A percentile compares a stretch with the other conserved stretches of the same genome.
phyloP scores from a whole-genome alignment of 2,329 filamentous ascomycete genomes.

The Colletotrichum orchidophilum region DNA sequence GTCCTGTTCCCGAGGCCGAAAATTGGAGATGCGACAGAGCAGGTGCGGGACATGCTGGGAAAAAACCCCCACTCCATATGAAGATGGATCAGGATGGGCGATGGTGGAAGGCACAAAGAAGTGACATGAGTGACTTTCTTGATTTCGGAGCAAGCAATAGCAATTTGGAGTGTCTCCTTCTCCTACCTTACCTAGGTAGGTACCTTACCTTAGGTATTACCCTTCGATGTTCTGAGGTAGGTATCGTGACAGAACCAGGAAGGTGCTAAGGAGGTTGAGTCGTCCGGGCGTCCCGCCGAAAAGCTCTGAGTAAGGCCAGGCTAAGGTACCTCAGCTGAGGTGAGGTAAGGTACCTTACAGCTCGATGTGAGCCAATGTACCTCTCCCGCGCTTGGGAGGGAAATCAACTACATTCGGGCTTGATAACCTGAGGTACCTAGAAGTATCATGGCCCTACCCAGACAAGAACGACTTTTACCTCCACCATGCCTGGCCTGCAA shows the following conservation, averaged over 20 bases:
- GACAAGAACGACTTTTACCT: no score
- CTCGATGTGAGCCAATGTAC: neutral
- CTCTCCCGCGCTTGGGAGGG: neutral
- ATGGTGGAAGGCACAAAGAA: neutral
- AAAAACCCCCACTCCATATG: conserved; percentile 30
- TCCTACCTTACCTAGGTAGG: no score
- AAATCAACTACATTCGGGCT: no score
- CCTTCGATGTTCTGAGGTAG: no score
- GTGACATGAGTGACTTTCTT: neutral
- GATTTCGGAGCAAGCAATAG: no score
- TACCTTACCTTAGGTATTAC: no score
- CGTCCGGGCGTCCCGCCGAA: neutral
- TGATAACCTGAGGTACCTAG: no score
- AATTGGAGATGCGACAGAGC: conserved; percentile 19
- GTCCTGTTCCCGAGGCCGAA: conserved; percentile 18
- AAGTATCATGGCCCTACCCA: neutral
- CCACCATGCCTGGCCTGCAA: no score
- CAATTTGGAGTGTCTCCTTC: no score
- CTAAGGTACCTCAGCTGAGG: neutral
- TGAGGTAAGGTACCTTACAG: neutral
- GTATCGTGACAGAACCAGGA: neutral
- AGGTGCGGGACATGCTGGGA: neutral
- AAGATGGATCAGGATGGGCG: conserved; percentile 18
- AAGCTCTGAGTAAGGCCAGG: neutral
- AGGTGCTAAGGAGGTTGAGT: neutral